phyloP scores from a whole-genome alignment of 352 stramenopile species.

The Pythium aristosporum region DNA sequence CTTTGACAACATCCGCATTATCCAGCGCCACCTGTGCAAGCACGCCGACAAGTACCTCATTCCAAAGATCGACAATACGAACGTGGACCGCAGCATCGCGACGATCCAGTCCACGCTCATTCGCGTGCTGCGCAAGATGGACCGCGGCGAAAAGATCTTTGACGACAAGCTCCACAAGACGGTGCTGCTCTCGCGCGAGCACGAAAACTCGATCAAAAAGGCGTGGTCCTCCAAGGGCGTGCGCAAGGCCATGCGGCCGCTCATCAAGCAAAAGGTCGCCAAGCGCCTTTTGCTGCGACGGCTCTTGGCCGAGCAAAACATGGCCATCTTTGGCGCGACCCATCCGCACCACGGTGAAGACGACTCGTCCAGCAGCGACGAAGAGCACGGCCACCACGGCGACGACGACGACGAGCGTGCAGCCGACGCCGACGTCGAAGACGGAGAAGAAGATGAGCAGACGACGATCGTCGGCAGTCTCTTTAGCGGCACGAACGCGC shows the following conservation, averaged over 20 bases:
- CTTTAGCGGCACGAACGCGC: constrained; percentile 61
- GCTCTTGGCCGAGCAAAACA: constrained; percentile 73
- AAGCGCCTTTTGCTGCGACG: constrained; percentile 76
- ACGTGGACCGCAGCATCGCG: constrained; percentile 83
- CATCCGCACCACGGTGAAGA: constrained; percentile 49
- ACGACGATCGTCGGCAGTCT: constrained; percentile 80
- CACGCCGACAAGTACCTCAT: constrained; percentile 84
- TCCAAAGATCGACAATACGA: constrained; percentile 89
- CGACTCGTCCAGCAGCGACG: constrained; percentile 77
- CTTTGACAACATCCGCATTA: constrained; percentile 90
- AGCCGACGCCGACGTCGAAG: constrained; percentile 51
- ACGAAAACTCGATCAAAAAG: constrained; percentile 88
- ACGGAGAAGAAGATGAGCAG: constrained; percentile 69
- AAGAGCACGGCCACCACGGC: constrained; percentile 53
- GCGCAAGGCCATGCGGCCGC: constrained; percentile 80
- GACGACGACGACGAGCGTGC: constrained; percentile 36
- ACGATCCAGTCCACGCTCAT: constrained; percentile 86
- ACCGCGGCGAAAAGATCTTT: constrained; percentile 71
- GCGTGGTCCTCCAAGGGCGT: constrained; percentile 86
- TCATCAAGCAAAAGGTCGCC: constrained; percentile 86
- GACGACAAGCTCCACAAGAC: constrained; percentile 82
- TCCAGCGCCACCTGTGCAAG: constrained; percentile 85
- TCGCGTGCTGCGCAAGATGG: constrained; percentile 75
- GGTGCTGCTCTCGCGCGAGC: constrained; percentile 80
- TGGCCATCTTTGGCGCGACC: constrained; percentile 33